Base-by-base conservation (phyloP, 768 basidiomycete genomes). In the Termitomyces sp. region DNA sequence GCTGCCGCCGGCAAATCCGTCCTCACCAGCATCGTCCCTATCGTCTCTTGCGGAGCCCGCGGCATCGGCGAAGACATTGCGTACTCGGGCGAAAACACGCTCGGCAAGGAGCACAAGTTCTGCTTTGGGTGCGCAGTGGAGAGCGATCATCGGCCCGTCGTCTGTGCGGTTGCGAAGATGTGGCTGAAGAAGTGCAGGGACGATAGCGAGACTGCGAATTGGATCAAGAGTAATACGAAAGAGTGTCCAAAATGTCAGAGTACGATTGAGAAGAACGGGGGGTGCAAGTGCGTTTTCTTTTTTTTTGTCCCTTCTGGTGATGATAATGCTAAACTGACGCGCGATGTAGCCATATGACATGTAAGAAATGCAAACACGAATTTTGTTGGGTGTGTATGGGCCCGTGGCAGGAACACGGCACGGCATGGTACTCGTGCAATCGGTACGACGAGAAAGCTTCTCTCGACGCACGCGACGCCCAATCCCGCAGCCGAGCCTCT, bases 371-470 rank as follows among this genome's bases (percentile, higher is more conserved):
- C 82, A 96, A 93, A 68, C 86, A 94, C 65, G 93, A 93, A 77
- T 99, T 98, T 73, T 99, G 97, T 72, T 99, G 97, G 97, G 95
- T 99, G 42, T 99, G 97, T 76, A 97, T 98, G 95, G 96, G 95
- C 8, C 93, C 95, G 2, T 99, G 97, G 97, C 84, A 86, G 36
- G 96, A 96, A 68, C 97, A 99, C 65, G 97, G 97, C 11, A 98
- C 95, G 0, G 85, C 89, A 4, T 98, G 94, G 94, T 98, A 98
- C 70, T 95, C 93, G 11, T 99, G 97, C 76, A 98, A 98, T 62
- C 87, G 97, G 31, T 99, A 87, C 72, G 95, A 99, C 65, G 96
- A 98, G 73, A 95, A 93, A 75, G 83, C 80, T 0, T 91, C 92
- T 31, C 79, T 90, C 31, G 88, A 94, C 0, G 93, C 93, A 24